These are phyloP conservation scores for Firmiana major DNA, from an alignment of 345 rosid genomes.

Conservation along the genomic window DNA sequence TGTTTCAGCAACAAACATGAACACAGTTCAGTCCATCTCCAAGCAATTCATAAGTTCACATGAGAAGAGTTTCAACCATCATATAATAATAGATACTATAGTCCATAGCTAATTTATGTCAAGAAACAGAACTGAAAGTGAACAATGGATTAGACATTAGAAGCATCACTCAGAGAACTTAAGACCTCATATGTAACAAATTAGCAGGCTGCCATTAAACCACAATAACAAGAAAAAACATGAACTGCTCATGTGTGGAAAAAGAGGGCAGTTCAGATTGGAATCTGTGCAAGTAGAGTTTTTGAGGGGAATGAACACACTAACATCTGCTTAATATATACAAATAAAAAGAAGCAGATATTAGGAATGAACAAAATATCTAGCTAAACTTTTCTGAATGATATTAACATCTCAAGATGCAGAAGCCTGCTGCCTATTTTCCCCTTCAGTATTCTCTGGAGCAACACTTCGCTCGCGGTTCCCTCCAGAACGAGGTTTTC, in stretches of 20 bases:
- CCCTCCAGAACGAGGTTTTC: conserved; percentile 33
- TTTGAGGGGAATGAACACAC: not conserved
- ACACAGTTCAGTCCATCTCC: not conserved
- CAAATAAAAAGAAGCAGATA: conserved; percentile 30
- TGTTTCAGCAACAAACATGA: not conserved
- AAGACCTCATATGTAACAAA: not conserved
- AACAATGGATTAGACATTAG: not conserved
- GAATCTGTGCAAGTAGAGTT: not conserved
- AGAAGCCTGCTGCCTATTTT: not conserved
- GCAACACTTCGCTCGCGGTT: conserved; percentile 37
- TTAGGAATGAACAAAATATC: not conserved
- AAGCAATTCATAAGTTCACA: not conserved
- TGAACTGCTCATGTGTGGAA: not conserved
- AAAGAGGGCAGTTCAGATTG: conserved; percentile 1
- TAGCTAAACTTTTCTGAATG: not conserved
- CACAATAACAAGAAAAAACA: not conserved
- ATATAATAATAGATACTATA: not conserved
- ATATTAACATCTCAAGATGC: not conserved
- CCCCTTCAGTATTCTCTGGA: conserved; percentile 20
- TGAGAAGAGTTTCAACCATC: not conserved
- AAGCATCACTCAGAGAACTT: not conserved
- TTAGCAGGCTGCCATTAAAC: not conserved
- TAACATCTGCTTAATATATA: conserved; percentile 29
- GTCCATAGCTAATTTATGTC: not conserved
- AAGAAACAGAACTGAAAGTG: not conserved